Evolutionary conservation across 129 eudicot species (phyloP).

Genomic region (Flaveria trinervia): DNA sequence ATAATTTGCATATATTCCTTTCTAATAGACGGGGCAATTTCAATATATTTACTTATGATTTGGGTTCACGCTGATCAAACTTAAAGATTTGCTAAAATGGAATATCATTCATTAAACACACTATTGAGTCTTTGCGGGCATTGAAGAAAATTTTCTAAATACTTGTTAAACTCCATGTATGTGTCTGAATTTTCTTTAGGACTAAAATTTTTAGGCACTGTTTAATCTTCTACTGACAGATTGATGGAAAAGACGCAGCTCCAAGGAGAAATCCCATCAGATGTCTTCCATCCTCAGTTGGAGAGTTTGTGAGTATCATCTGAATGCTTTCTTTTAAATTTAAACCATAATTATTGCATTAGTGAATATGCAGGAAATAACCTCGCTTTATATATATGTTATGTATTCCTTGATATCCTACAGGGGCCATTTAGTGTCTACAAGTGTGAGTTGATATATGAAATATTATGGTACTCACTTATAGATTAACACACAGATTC

Average conservation of each 20-base stretch:
- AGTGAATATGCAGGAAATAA: not conserved
- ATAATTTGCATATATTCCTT: not conserved
- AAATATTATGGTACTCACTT: not conserved
- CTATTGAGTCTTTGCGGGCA: not conserved
- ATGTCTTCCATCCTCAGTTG: conserved; percentile 60
- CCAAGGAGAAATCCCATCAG: conserved; percentile 64
- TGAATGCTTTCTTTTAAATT: conserved; percentile 4
- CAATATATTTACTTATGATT: not conserved
- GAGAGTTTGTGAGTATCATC: conserved; percentile 69
- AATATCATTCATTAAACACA: not conserved
- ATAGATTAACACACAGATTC: not conserved
- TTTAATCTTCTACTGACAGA: conserved; percentile 38
- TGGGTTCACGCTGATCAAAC: not conserved
- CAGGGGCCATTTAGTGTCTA: not conserved
- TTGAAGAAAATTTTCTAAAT: not conserved
- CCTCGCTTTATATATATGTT: not conserved
- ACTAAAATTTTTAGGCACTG: no score
- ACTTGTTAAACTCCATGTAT: not conserved
- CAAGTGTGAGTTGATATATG: not conserved
- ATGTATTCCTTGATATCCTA: not conserved
- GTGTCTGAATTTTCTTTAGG: not conserved
- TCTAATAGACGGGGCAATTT: not conserved
- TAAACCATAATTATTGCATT: not conserved
- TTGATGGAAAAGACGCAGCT: conserved; percentile 65
- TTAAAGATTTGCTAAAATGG: not conserved